Evolutionary conservation across 805 yeast species (phyloP).

Genomic region (Wickerhamomyces silvicola): DNA sequence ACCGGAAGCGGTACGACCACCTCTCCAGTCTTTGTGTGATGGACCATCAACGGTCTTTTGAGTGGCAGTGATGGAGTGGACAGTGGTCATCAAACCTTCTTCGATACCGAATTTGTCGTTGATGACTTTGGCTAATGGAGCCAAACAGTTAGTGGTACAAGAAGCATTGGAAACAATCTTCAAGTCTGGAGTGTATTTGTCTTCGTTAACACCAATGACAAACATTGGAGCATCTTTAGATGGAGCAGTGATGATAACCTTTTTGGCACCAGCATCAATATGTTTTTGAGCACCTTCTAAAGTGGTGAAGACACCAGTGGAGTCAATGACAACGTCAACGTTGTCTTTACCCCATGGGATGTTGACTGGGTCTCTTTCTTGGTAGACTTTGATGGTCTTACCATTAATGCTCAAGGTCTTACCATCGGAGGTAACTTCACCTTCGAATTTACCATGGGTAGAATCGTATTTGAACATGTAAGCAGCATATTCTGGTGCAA

Average conservation of each 20-base stretch:
- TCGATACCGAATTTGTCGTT: constrained; percentile 61
- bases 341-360: constrained; percentile 63
- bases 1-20: constrained; percentile 73
- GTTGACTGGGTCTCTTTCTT: constrained; percentile 61
- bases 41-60: constrained; percentile 75
- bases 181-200: constrained; percentile 49
- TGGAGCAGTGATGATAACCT: constrained; percentile 68
- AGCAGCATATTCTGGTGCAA: constrained; percentile 61
- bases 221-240: constrained; percentile 69
- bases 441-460: constrained; percentile 59
- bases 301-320: constrained; percentile 68
- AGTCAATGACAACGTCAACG: constrained; percentile 61
- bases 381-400: constrained; percentile 41
- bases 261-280: constrained; percentile 68
- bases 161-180: constrained; percentile 64
- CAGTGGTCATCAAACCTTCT: constrained; percentile 74
- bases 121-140: constrained; percentile 65
- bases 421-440: constrained; percentile 51
- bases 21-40: constrained; percentile 77
- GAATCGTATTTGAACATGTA: constrained; percentile 74
- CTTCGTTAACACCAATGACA: constrained; percentile 65
- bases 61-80: constrained; percentile 66
- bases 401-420: constrained; percentile 49
- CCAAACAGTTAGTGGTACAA: constrained; percentile 70
- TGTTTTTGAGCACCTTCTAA: constrained; percentile 62